A percentile compares a stretch with the other conserved stretches of the same genome.
These are phyloP conservation scores for Abrus precatorius DNA, from an alignment of 306 rosid genomes.

Conservation along the genomic window DNA sequence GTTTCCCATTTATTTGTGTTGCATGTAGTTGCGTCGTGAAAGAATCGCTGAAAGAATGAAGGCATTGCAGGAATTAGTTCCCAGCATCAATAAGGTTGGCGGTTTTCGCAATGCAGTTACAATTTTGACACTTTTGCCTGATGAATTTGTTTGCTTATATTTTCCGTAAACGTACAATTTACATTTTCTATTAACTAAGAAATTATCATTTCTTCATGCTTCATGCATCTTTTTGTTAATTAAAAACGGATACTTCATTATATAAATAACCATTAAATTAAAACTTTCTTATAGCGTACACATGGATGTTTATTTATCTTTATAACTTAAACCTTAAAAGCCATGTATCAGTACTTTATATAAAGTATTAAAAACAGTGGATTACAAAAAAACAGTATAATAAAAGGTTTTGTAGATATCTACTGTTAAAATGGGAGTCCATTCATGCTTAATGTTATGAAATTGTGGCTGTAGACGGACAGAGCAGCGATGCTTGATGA, in stretches of 20 bases:
- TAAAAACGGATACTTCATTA: neutral
- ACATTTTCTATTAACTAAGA: neutral
- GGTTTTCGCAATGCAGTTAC: constrained; percentile 3
- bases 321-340: neutral
- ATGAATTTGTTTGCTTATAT: neutral
- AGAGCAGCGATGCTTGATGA: constrained; percentile 98
- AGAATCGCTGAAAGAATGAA: constrained; percentile 99
- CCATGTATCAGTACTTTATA: neutral
- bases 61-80: constrained; percentile 98
- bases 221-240: neutral
- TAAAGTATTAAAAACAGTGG: neutral
- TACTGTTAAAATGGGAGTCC: neutral
- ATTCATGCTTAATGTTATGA: constrained; percentile 27
- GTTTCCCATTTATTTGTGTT: constrained; percentile 23
- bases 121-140: neutral
- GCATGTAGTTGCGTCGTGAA: constrained; percentile 89
- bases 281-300: neutral
- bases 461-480: constrained; percentile 75
- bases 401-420: neutral
- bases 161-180: neutral
- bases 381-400: neutral
- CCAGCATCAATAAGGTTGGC: constrained; percentile 88
- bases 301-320: neutral
- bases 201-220: neutral
- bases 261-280: neutral